A percentile compares a stretch with the other conserved stretches of the same genome.
Evolutionary conservation across 352 stramenopile genomes (phyloP).

Genomic region (Globisporangium parvum): DNA sequence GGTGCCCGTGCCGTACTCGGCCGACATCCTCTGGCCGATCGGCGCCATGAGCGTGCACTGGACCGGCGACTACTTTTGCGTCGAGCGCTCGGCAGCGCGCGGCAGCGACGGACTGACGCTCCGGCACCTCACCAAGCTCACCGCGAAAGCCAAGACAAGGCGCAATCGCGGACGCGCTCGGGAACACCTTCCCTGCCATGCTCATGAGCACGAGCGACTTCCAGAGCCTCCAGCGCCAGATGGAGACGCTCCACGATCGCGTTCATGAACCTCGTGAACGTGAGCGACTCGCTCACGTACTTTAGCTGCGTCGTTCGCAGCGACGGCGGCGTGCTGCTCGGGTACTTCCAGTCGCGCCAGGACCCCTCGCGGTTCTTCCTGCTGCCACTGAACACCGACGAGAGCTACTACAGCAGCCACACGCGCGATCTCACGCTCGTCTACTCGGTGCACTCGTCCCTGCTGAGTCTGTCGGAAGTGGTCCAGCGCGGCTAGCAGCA

Average conservation of each 20-base stretch:
- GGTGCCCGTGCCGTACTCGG: conserved; percentile 10
- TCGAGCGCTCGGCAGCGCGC: not conserved
- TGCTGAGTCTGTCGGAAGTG: not conserved
- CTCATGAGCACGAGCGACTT: too few species aligned
- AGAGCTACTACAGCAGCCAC: not conserved
- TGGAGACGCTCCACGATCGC: too few species aligned
- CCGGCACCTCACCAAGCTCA: not conserved
- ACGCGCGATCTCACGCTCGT: conserved; percentile 2
- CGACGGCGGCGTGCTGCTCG: too few species aligned
- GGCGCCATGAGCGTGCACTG: conserved; percentile 13
- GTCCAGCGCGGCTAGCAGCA: conserved; percentile 8
- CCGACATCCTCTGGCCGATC: conserved; percentile 8
- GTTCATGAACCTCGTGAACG: too few species aligned
- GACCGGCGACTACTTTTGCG: conserved; percentile 12
- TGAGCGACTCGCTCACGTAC: too few species aligned
- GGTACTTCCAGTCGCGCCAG: too few species aligned
- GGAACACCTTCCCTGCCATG: too few species aligned
- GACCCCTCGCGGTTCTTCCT: too few species aligned
- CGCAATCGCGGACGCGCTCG: not conserved
- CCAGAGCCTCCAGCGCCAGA: too few species aligned
- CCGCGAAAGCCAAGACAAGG: not conserved
- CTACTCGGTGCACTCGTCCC: conserved; percentile 1
- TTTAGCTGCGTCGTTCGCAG: too few species aligned
- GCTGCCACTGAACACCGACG: conserved; percentile 1
- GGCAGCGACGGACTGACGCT: not conserved